Evolutionary conservation across 2,329 filamentous ascomycete species (phyloP).

Genomic region (Tolypocladium tundrense): DNA sequence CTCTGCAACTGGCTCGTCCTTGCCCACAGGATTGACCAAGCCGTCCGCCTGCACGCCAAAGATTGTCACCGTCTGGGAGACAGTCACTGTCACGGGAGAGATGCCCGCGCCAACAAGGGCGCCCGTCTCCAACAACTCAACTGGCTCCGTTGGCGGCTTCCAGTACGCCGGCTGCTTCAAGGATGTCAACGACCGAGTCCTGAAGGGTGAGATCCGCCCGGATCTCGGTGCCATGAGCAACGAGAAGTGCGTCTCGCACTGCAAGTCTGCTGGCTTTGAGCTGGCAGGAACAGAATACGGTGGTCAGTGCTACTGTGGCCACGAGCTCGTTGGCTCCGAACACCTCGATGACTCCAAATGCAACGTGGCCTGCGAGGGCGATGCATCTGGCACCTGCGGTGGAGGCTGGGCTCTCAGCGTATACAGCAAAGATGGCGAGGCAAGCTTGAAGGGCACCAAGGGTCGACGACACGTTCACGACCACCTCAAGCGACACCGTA

Average conservation of each 20-base stretch:
- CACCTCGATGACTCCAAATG: constrained; percentile 35
- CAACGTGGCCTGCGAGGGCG: constrained; percentile 34
- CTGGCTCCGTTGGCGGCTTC: constrained; percentile 16
- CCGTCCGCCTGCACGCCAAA: constrained; percentile 12
- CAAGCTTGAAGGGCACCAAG: constrained; percentile 15
- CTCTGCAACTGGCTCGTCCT: not conserved
- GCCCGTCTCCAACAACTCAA: constrained; percentile 7
- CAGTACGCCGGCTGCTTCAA: constrained; percentile 34
- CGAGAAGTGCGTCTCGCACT: constrained; percentile 38
- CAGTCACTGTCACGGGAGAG: constrained; percentile 31
- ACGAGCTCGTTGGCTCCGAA: constrained; percentile 20
- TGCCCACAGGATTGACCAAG: not conserved
- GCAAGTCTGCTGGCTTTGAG: constrained; percentile 27
- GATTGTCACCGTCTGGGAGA: constrained; percentile 31
- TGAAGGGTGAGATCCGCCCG: constrained; percentile 28
- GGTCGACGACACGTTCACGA: constrained; percentile 25
- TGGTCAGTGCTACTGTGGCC: constrained; percentile 44
- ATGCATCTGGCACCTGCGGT: constrained; percentile 37
- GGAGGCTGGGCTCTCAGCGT: constrained; percentile 35
- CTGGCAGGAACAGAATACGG: constrained; percentile 42
- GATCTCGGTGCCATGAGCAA: constrained; percentile 31
- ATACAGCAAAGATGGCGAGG: constrained; percentile 27
- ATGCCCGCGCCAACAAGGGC: constrained; percentile 6
- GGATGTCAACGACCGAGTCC: constrained; percentile 22
- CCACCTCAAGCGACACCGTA: constrained; percentile 23